Evolutionary conservation across 1,284 basidiomycete species (phyloP), one percentile per base, ranked within the genome.

Genomic region (Microstroma glucosiphilum): DNA sequence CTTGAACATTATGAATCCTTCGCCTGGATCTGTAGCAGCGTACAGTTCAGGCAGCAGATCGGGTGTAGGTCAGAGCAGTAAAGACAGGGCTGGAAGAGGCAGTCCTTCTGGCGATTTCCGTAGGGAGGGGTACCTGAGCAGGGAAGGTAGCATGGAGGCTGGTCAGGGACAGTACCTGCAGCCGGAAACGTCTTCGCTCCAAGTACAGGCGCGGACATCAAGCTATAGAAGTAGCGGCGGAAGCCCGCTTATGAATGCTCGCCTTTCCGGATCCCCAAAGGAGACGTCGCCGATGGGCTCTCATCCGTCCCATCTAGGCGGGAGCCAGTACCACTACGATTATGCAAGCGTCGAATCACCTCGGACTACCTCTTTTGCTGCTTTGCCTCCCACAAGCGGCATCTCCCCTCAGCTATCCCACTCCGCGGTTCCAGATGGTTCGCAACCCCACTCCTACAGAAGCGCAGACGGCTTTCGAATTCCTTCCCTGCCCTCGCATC

Each of bases 401-500:
- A 13, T 25, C 21, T 25, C 51, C 13, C 51, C 25, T 23, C 51
- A 15, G 13, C 51, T 26, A 13, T 13, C 4, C 25, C 21, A 25
- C 51, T 25, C n/a, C 25, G 51, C 51, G 3, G 51, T 21, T 25
- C 13, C 51, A n/a, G 7, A 48, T 23, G n/a, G n/a, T 48, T n/a
- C 46, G 46, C 23, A 48, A n/a, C 6, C 17, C 46, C 46, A 12
- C 3, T 23, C 17, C 46, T 23, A n/a, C n/a, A n/a, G 51, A 13
- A 26, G 51, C 25, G 21, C 21, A 54, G 51, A 54, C 21, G 51
- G 51, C 15, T 54, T 54, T 25, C 51, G 51, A 19, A 26, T 54
- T 25, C 51, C 51, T 19, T 54, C 51, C 25, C 25, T 54, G 51
- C 51, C 51, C 13, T 19, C 51, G 15, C 51, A 54, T 54, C 51